Base-by-base conservation (phyloP, 176 grass and related monocot genomes). In the Eleusine coracana region DNA sequence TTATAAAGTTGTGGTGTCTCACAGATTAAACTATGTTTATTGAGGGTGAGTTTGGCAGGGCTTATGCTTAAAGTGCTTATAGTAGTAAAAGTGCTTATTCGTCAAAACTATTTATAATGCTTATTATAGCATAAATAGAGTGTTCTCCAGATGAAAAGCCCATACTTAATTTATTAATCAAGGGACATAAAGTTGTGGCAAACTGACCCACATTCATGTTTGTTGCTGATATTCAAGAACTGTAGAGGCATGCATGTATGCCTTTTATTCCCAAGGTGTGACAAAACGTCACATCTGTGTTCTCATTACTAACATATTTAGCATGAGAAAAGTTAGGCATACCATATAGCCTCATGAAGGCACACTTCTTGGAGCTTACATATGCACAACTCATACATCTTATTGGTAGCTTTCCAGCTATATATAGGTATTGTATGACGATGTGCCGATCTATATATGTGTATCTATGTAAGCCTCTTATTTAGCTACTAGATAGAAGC, bases 321-420 rank as follows among this genome's bases (percentile, higher is more conserved):
- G 21, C 5, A 55, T 52, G 45, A 41, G 23, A 9, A 20, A 74
- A 59, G 36, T 44, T 20, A 38, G 18, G n/a, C 56, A 82, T 82
- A 77, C 71, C 31, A 80, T 25, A 54, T 54, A 54, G 17, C 71
- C 72, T 66, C 79, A 68, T 37, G 56, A 70, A 75, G 77, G 71
- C 72, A 65, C 45, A 63, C 65, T 76, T 63, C 65, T 81, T 63
- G 60, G 82, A 76, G 71, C 55, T 72, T 70, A 42, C 70, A 49
- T 17, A 66, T 29, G 65, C 25, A 46, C 14, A 85, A 21, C 56
- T 37, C 61, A 36, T 77, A 46, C 72, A 66, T 48, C 52, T 89
- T 89, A 82, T 89, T 89, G 81, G 56, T 16, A 70, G 71, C 82
- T 40, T 50, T 64, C 34, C 21, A 65, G 77, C 71, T 54, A 20